These are phyloP conservation scores for Solanum sejunctum DNA, from an alignment of 257 asterid species.

Conservation along the genomic window DNA sequence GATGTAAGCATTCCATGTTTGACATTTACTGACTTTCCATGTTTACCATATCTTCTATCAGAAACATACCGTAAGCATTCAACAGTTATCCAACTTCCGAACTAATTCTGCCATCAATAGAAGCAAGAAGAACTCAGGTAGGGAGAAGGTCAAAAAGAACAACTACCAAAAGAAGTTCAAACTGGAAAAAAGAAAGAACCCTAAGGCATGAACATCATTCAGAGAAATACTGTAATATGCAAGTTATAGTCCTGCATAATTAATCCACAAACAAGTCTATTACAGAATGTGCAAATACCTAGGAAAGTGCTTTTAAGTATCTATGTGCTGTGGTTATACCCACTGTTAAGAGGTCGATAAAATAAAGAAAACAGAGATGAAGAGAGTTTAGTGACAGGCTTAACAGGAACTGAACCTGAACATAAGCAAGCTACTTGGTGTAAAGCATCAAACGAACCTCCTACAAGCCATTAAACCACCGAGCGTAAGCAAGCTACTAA, in stretches of 20 bases:
- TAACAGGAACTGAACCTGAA: not conserved
- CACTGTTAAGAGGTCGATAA: not conserved
- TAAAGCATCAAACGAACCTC: not conserved
- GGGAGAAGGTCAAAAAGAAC: not conserved
- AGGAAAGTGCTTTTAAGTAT: not conserved
- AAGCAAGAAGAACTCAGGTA: not conserved
- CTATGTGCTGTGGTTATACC: not conserved
- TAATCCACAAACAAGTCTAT: not conserved
- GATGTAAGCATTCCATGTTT: conserved; percentile 26
- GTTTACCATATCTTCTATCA: conserved; percentile 1
- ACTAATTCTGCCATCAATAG: not conserved
- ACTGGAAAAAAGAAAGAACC: not conserved
- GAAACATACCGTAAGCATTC: not conserved
- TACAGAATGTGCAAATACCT: not conserved
- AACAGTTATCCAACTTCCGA: not conserved
- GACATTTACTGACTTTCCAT: not conserved
- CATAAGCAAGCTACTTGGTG: not conserved
- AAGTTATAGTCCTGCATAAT: not conserved
- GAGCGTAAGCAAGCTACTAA: not conserved
- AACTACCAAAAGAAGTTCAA: not conserved
- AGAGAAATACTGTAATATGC: not conserved
- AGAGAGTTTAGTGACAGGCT: not conserved
- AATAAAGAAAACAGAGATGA: not conserved
- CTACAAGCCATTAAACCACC: not conserved
- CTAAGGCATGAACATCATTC: not conserved